These are phyloP conservation scores for Kwoniella sp. DNA, from an alignment of 768 basidiomycete species.

Conservation along the genomic window DNA sequence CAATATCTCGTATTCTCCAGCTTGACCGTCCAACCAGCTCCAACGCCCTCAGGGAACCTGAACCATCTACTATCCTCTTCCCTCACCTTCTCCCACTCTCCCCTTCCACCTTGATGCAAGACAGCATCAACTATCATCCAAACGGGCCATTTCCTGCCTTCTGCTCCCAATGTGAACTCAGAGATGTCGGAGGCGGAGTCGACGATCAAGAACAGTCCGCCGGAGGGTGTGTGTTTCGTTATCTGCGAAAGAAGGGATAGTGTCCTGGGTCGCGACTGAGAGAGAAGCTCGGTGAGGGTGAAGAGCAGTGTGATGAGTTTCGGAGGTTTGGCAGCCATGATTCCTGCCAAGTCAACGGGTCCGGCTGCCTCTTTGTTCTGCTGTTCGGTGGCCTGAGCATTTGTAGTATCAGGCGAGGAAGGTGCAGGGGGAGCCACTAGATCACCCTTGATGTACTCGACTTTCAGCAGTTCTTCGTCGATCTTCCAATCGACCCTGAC, in stretches of 20 bases:
- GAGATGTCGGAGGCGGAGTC: constrained; percentile 51
- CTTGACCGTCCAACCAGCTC: constrained; percentile 49
- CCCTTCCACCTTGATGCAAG: constrained; percentile 10
- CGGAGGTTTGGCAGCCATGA: constrained; percentile 21
- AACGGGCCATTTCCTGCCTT: constrained; percentile 49
- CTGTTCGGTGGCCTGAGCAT: background rate
- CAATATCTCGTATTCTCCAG: constrained; percentile 56
- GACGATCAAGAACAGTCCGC: constrained; percentile 45
- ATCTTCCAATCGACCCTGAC: constrained; percentile 23
- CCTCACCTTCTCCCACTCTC: constrained; percentile 42
- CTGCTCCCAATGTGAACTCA: constrained; percentile 38
- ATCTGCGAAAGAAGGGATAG: constrained; percentile 36
- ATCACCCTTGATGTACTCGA: constrained; percentile 29
- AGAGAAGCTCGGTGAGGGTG: constrained; percentile 53
- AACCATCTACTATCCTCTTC: constrained; percentile 50
- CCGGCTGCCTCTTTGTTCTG: background rate
- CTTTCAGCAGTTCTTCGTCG: background rate
- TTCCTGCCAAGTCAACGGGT: constrained; percentile 7
- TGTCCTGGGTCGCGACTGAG: constrained; percentile 49
- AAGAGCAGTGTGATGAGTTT: constrained; percentile 52
- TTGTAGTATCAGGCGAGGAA: background rate
- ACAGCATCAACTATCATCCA: constrained; percentile 45
- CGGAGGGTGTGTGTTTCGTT: constrained; percentile 28
- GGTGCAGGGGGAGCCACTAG: constrained; percentile 12
- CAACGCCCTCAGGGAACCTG: constrained; percentile 43